Base-by-base conservation (phyloP, 345 rosid genomes). In the Gossypium anomalum region DNA sequence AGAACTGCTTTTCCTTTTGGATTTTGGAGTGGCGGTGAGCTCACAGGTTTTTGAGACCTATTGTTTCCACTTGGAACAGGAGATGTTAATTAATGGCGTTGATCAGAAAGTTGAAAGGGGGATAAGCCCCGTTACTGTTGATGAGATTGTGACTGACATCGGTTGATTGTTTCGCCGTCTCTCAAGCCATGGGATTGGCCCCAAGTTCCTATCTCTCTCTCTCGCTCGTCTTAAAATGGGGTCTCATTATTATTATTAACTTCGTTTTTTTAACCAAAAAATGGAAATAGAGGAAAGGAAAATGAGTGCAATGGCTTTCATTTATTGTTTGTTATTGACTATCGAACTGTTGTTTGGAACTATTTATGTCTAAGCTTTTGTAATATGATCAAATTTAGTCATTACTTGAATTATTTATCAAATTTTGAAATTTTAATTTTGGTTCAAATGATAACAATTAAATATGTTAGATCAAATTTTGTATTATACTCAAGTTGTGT, bases 1-100 rank as follows among this genome's bases (percentile, higher is more conserved):
- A 3, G 93, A 94, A 58, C 85, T 94, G 67, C 95, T 94, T 20
- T 84, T 91, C 67, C 93, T 87, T 15, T 79, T 94, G 64, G 95
- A 90, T 80, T 94, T 89, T n/a, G 85, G 87, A 25, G 83, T 94
- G 0, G 71, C 78, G 27, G 94, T 90, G 10, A 87, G 85, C 76
- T 83, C 81, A 25, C 72, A 87, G 74, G 89, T 78, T 9, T 92
- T 94, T 25, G 91, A 94, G 80, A 86, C 84, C 82, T 92, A 92
- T 78, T 94, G 97, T 78, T 69, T 83, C 76, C 93, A 89, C 82
- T 76, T 92, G 73, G 98, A 92, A 62, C 89, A 85, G 56, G 88
- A 89, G 68, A 83, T 86, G 89, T 10, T 79, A 20, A n/a, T 82
- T 71, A 81, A 77, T 44, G 85, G 49, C 20, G 61, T 6, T 7